Evolutionary conservation across 257 asterid genomes (phyloP).

Genomic region (Solanum pimpinellifolium): DNA sequence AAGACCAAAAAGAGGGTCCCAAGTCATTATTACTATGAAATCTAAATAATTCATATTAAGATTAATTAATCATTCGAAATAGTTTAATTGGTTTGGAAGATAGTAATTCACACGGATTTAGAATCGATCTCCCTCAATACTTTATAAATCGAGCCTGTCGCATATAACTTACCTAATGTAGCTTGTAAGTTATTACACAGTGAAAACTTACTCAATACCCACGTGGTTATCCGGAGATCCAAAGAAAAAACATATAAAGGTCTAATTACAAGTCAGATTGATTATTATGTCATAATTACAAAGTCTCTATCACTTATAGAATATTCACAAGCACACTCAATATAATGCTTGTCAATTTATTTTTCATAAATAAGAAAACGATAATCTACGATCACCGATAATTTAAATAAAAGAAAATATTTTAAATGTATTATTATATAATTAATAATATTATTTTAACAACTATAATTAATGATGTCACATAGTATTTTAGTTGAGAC

Average conservation of each 20-base stretch:
- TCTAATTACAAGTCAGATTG: neutral
- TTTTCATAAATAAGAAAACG: neutral
- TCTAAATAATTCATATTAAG: neutral
- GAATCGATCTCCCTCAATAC: neutral
- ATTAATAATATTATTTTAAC: neutral
- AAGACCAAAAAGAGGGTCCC: neutral
- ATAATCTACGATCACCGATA: neutral
- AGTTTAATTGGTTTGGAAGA: too few relatives aligned
- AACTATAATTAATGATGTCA: neutral
- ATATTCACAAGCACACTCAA: neutral
- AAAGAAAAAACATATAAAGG: neutral
- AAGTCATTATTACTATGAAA: neutral
- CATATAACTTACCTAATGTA: neutral
- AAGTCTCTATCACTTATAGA: neutral
- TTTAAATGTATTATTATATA: neutral
- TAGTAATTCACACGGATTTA: accelerated
- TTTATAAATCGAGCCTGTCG: neutral
- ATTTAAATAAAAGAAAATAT: neutral
- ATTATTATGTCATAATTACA: neutral
- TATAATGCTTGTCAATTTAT: neutral
- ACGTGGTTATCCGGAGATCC: accelerated
- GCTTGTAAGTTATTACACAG: too few relatives aligned
- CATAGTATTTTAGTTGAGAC: neutral
- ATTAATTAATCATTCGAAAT: neutral
- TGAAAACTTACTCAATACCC: neutral